These are phyloP conservation scores for Fusarium austroafricanum DNA, from an alignment of 2,329 filamentous ascomycete species.

Conservation along the genomic window DNA sequence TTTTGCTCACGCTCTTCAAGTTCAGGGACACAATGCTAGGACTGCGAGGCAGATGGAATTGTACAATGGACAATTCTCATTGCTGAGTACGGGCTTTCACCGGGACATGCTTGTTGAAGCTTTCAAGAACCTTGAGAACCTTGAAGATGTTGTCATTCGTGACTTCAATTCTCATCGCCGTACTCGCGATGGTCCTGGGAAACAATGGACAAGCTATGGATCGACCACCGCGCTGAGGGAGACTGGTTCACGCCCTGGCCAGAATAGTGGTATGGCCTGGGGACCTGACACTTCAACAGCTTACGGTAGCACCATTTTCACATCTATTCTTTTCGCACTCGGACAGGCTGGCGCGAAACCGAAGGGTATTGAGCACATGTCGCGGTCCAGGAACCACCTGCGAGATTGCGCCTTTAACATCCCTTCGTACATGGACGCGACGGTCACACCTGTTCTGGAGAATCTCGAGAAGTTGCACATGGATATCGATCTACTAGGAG, in stretches of 20 bases:
- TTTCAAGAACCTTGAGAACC: conserved; percentile 64
- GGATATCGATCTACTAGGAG: conserved; percentile 41
- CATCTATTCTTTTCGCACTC: conserved; percentile 56
- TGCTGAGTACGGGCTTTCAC: conserved; percentile 60
- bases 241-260: conserved; percentile 47
- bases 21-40: conserved; percentile 22
- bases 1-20: conserved; percentile 22
- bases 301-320: conserved; percentile 54
- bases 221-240: conserved; percentile 52
- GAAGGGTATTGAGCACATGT: conserved; percentile 61
- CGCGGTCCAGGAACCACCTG: conserved; percentile 51
- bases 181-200: conserved; percentile 58
- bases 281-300: conserved; percentile 9
- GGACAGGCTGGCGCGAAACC: conserved; percentile 53
- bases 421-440: conserved; percentile 52
- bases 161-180: conserved; percentile 66
- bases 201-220: conserved; percentile 68
- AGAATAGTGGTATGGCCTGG: conserved; percentile 1
- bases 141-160: conserved; percentile 68
- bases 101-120: conserved; percentile 67
- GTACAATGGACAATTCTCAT: conserved; percentile 40
- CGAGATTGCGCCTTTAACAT: conserved; percentile 60
- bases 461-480: conserved; percentile 59
- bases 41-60: conserved; percentile 29
- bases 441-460: conserved; percentile 56